Evolutionary conservation across 2,329 filamentous ascomycete species (phyloP).

Genomic region (Paecilomyces formosus): DNA sequence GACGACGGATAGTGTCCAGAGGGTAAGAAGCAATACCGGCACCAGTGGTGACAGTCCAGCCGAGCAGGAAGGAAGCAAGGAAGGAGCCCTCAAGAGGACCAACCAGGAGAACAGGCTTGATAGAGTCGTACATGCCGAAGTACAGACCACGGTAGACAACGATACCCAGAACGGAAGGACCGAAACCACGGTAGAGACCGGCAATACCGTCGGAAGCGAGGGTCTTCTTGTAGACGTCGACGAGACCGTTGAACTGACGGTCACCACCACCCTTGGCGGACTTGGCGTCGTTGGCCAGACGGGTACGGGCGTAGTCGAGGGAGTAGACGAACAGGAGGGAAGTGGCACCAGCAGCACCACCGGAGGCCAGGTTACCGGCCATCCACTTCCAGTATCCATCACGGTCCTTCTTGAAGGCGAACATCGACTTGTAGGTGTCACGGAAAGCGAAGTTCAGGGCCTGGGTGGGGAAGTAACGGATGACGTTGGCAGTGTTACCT

Average conservation of each 20-base stretch:
- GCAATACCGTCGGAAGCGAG: slow-evolving; percentile 96
- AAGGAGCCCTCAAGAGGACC: slow-evolving; percentile 95
- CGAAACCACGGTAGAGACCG: slow-evolving; percentile 99
- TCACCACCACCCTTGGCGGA: slow-evolving; percentile 89
- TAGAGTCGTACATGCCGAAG: slow-evolving; percentile 99
- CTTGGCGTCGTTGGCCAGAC: slow-evolving; percentile 99
- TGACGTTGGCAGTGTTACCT: slow-evolving; percentile 99
- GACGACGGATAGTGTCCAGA: slow-evolving; percentile 99
- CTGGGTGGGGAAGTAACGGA: slow-evolving; percentile 99
- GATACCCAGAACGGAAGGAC: slow-evolving; percentile 98
- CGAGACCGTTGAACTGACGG: slow-evolving; percentile 99
- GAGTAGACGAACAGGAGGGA: slow-evolving; percentile 99
- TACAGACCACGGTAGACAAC: slow-evolving; percentile 99
- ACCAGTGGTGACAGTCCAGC: slow-evolving; percentile 99
- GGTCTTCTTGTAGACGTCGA: slow-evolving; percentile 99
- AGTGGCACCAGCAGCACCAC: slow-evolving; percentile 99
- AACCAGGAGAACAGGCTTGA: slow-evolving; percentile 96
- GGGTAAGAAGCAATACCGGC: slow-evolving; percentile 99
- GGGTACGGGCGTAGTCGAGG: slow-evolving; percentile 99
- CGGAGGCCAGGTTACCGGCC: slow-evolving; percentile 98
- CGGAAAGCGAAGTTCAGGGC: slow-evolving; percentile 99
- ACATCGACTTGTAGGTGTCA: slow-evolving; percentile 99
- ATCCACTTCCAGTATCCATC: slow-evolving; percentile 99
- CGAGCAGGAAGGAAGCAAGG: slow-evolving; percentile 97
- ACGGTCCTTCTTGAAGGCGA: slow-evolving; percentile 99